Evolutionary conservation across 495 filamentous ascomycete genomes (phyloP).

Genomic region (Jackrogersella minutella): DNA sequence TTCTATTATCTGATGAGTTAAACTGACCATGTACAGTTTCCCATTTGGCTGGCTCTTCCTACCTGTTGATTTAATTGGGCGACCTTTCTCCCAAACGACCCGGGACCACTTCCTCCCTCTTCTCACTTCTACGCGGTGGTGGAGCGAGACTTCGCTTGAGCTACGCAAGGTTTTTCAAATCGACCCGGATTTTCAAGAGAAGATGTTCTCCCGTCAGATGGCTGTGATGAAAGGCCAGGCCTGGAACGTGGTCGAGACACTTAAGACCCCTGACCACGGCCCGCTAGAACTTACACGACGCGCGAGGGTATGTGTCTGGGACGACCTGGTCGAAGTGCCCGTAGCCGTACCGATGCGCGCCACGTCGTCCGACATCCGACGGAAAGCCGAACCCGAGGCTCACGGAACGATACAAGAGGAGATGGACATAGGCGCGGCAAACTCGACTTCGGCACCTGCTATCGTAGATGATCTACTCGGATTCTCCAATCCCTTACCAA

Average conservation of each 20-base stretch:
- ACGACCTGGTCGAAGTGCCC: constrained; percentile 95
- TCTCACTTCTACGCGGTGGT: constrained; percentile 93
- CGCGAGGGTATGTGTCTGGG: constrained; percentile 94
- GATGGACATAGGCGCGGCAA: constrained; percentile 87
- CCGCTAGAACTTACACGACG: constrained; percentile 91
- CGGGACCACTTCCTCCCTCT: constrained; percentile 92
- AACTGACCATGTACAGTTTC: constrained; percentile 65
- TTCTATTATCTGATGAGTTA: not conserved
- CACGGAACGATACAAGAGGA: constrained; percentile 69
- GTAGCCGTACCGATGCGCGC: constrained; percentile 87
- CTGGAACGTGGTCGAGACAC: constrained; percentile 97
- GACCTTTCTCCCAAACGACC: constrained; percentile 93
- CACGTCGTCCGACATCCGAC: constrained; percentile 78
- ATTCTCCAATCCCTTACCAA: constrained; percentile 70
- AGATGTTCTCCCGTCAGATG: constrained; percentile 96
- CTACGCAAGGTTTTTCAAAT: constrained; percentile 85
- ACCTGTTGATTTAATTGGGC: constrained; percentile 93
- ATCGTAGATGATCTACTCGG: constrained; percentile 72
- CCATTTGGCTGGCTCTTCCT: constrained; percentile 99
- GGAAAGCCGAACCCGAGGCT: constrained; percentile 57
- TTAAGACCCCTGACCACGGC: constrained; percentile 91
- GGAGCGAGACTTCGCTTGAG: constrained; percentile 90
- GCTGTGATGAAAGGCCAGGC: constrained; percentile 99
- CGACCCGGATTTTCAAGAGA: constrained; percentile 95
- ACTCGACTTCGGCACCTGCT: constrained; percentile 57